phyloP scores from a whole-genome alignment of 495 filamentous ascomycete species.

The Echria macrotheca region DNA sequence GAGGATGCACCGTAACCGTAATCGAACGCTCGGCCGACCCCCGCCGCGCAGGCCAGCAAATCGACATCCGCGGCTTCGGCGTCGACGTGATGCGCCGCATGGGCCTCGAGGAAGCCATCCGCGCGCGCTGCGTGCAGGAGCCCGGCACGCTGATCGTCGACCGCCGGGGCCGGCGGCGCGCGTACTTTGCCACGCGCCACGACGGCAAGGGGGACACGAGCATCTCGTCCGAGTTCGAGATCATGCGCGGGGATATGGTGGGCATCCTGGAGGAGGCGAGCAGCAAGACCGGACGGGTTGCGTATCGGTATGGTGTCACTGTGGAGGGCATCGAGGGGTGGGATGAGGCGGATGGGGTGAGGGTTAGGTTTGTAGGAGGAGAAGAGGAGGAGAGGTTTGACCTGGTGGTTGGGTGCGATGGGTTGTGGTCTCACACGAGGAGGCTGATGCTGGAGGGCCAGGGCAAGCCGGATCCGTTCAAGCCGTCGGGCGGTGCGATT shows the following conservation, averaged over 20 bases:
- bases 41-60: background rate
- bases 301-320: background rate
- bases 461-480: background rate
- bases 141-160: background rate
- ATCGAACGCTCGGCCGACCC: background rate
- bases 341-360: background rate
- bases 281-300: background rate
- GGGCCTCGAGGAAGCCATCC: background rate
- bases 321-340: constrained; percentile 25
- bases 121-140: background rate
- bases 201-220: background rate
- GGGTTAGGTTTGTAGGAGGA: background rate
- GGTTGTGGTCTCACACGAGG: background rate
- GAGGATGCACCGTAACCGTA: background rate
- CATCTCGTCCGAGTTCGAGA: background rate
- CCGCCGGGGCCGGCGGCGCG: background rate
- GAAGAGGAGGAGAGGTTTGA: background rate
- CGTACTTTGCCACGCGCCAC: background rate
- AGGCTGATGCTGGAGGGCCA: background rate
- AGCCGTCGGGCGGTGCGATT: background rate
- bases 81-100: background rate
- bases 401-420: background rate
- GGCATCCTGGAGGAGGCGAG: background rate
- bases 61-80: background rate
- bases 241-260: background rate